Base-by-base conservation (phyloP, 2,329 filamentous ascomycete species). In the Aureobasidium pullulans region DNA sequence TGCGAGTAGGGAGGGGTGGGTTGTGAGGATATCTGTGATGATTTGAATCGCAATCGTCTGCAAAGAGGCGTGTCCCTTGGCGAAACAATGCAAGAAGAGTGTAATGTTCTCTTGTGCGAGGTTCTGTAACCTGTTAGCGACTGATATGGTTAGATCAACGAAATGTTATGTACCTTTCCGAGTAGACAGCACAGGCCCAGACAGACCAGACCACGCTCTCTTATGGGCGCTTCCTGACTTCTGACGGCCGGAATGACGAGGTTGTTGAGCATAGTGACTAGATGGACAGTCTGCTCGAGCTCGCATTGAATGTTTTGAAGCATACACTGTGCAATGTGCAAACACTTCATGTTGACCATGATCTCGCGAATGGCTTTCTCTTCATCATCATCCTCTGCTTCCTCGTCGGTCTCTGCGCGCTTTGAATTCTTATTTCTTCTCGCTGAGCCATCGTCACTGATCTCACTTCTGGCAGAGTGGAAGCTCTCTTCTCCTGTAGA, bases 191-290 rank as follows among this genome's bases (percentile, higher is more conserved):
- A 96, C 9, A 99, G 80, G 4, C 94, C 94, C 9, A 99, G 77
- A 67, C 93, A 97, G 19, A 95, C 80, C 11, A 99, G 79, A 16
- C 94, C 94, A 60, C 90, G 84, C 74, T 99, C 94, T 62, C 94
- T 85, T 46, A 99, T 91, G 1, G 92, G 90, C 5, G 90, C 89
- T 70, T 97, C 92, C 66, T 96, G 90, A 68, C 89, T 94, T 64
- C 93, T 86, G 15, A 99, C 93, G 31, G 94, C 94, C 6, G 94
- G 94, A 2, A 99, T 91, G 44, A 99, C 90, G 8, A 99, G 82
- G 65, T 94, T 97, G 77, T 99, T 97, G 52, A 99, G 80, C 88
- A 97, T 96, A n/a, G 89, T 89, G 4, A 96, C 90, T n/a, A 97
- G 77, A 69, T 96, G 88, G 60, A 88, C 86, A 70, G 96, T 96